These are phyloP conservation scores for Arachis hypogaea DNA, from an alignment of 306 rosid genomes.

Conservation along the genomic window DNA sequence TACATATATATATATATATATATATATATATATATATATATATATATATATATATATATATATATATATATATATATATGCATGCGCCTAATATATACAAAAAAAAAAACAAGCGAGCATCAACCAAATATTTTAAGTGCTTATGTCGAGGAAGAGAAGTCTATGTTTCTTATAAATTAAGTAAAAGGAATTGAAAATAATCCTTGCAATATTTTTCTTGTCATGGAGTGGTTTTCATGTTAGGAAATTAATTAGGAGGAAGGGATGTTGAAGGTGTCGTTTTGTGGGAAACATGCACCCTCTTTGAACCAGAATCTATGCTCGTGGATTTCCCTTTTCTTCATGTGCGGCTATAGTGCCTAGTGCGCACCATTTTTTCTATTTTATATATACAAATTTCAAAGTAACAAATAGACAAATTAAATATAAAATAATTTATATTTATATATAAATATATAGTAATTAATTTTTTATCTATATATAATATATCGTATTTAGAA, in stretches of 20 bases:
- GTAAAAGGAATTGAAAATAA: conserved; percentile 29
- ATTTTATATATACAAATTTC: neutral
- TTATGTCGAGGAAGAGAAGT: conserved; percentile 26
- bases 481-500: too few species aligned
- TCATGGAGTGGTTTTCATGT: conserved; percentile 40
- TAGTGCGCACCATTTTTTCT: conserved; percentile 37
- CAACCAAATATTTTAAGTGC: conserved; percentile 31
- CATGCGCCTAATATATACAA: conserved; percentile 28
- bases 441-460: too few species aligned
- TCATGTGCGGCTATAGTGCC: conserved; percentile 55
- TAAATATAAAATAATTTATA: too few species aligned
- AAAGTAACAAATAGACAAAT: too few species aligned
- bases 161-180: conserved; percentile 34
- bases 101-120: conserved; percentile 27
- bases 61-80: too few species aligned
- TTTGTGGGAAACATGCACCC: conserved; percentile 39
- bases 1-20: too few species aligned
- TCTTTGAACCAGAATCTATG: conserved; percentile 48
- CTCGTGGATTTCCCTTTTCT: conserved; percentile 44
- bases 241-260: conserved; percentile 9
- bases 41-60: too few species aligned
- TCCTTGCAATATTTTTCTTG: conserved; percentile 34
- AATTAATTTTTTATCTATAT: too few species aligned
- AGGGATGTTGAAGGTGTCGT: conserved; percentile 36
- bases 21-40: too few species aligned